phyloP scores from a whole-genome alignment of 2,329 filamentous ascomycete species.

The Diatrype stigma region DNA sequence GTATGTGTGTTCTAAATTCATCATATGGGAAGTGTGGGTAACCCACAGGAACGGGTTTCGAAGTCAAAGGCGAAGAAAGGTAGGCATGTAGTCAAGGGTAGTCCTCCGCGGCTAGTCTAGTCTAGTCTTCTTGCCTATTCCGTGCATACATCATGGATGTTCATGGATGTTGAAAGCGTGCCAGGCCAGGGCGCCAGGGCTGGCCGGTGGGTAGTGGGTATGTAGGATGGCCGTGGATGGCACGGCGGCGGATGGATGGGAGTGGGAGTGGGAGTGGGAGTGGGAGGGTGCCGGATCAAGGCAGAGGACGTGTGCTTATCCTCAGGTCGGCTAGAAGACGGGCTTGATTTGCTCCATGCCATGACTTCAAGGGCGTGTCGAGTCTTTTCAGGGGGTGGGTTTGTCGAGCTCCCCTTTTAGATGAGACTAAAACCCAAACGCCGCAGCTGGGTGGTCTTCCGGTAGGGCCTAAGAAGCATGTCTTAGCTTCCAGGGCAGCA shows the following conservation, averaged over 20 bases:
- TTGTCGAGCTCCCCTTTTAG: conserved; percentile 9
- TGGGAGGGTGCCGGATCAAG: conserved; percentile 15
- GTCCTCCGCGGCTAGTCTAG: background rate
- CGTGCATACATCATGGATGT: background rate
- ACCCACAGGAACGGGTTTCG: background rate
- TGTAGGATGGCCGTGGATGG: background rate
- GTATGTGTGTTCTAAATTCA: background rate
- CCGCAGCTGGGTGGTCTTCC: conserved; percentile 19
- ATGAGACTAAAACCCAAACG: conserved; percentile 5
- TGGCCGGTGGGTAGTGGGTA: no score
- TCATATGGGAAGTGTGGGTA: background rate
- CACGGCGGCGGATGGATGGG: background rate
- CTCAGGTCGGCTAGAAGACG: conserved; percentile 10
- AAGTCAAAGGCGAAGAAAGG: no score
- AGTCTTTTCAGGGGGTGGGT: conserved; percentile 6
- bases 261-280: conserved; percentile 5
- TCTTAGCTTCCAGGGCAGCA: conserved; percentile 16
- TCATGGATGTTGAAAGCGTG: background rate
- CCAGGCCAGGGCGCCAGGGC: background rate
- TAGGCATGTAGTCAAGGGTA: background rate
- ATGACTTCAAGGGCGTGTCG: conserved; percentile 3
- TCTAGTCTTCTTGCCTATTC: background rate
- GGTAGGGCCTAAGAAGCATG: conserved; percentile 23
- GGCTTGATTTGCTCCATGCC: conserved; percentile 12
- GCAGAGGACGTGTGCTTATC: conserved; percentile 19